phyloP scores from a whole-genome alignment of 495 filamentous ascomycete genomes.

The Platismatia glauca region DNA sequence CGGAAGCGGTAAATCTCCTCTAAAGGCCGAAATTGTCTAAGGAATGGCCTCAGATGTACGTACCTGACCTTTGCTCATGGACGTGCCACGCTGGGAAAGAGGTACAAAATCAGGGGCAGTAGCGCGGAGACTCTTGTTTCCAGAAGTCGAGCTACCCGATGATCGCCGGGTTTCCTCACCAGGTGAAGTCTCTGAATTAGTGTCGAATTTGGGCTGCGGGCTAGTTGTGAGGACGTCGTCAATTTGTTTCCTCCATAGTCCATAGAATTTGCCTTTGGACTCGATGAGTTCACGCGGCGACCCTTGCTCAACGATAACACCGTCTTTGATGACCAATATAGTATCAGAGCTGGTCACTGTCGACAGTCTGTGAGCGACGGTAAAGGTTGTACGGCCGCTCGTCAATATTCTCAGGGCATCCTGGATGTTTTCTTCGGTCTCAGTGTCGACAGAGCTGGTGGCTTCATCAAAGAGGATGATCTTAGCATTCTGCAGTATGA shows the following conservation, averaged over 20 bases:
- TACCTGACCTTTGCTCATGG: neutral
- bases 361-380: slow-evolving; percentile 35
- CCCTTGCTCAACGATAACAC: slow-evolving; percentile 28
- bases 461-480: slow-evolving; percentile 53
- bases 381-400: slow-evolving; percentile 32
- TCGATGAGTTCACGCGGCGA: slow-evolving; percentile 30
- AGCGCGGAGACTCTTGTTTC: slow-evolving; percentile 8
- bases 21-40: neutral
- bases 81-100: neutral
- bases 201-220: neutral
- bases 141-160: slow-evolving; percentile 1
- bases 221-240: neutral
- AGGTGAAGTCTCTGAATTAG: neutral
- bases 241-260: slow-evolving; percentile 31
- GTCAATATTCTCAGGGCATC: slow-evolving; percentile 34
- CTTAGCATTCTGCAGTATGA: slow-evolving; percentile 48
- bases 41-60: neutral
- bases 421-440: slow-evolving; percentile 47
- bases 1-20: neutral
- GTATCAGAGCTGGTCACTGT: slow-evolving; percentile 36
- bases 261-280: slow-evolving; percentile 32
- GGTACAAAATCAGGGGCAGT: slow-evolving; percentile 15
- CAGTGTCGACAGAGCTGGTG: slow-evolving; percentile 48
- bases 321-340: slow-evolving; percentile 32
- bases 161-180: neutral